phyloP scores from a whole-genome alignment of 208 protist species.

The Acanthamoeba rhysodes region DNA sequence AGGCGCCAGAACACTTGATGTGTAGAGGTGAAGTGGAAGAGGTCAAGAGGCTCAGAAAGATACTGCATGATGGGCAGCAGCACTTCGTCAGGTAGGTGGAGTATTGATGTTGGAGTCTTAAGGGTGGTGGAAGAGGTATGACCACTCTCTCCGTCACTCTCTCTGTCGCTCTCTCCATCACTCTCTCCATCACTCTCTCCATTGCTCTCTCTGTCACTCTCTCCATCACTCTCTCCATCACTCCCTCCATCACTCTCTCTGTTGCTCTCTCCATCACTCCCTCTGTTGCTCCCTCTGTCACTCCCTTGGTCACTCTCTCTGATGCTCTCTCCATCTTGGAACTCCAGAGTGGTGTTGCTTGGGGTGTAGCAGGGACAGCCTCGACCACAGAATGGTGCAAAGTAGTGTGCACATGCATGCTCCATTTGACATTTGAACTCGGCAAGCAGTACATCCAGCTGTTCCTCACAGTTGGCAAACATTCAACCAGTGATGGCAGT shows the following conservation, averaged over 20 bases:
- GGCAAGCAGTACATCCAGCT: neutral
- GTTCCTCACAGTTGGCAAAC: neutral
- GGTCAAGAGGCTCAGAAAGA: neutral
- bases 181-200: neutral
- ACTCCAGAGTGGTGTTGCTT: neutral
- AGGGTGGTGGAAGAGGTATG: neutral
- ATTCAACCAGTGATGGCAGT: neutral
- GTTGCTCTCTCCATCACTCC: too few relatives aligned
- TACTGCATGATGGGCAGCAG: constrained; percentile 25
- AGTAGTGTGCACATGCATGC: neutral
- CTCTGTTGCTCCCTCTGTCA: neutral
- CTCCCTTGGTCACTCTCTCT: neutral
- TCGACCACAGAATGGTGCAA: neutral
- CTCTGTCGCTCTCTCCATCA: neutral
- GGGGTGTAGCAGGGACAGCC: constrained; percentile 17
- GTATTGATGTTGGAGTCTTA: neutral
- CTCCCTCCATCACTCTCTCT: too few relatives aligned
- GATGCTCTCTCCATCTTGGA: neutral
- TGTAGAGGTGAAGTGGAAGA: constrained; percentile 1
- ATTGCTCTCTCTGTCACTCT: neutral
- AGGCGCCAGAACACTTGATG: neutral
- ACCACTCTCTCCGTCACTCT: neutral
- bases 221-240: too few relatives aligned
- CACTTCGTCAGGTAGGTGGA: neutral
- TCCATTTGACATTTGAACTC: neutral